Evolutionary conservation across 768 basidiomycete species (phyloP).

Genomic region (Amanita muscaria): DNA sequence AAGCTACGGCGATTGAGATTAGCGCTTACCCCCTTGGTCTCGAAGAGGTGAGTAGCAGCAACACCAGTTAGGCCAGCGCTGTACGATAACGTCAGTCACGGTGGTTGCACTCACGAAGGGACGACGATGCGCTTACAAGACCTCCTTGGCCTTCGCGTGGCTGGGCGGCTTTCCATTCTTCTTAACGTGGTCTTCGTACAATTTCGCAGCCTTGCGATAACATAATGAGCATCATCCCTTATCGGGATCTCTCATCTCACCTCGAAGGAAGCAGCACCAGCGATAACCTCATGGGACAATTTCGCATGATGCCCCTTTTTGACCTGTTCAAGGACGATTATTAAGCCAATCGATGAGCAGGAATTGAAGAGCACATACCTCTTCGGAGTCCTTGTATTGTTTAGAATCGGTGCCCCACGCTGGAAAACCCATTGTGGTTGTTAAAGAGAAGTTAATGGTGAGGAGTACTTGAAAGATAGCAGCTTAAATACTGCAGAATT

Average conservation of each 20-base stretch:
- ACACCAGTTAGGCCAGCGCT: conserved; percentile 48
- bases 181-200: conserved; percentile 46
- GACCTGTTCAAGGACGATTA: no score
- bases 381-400: no score
- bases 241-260: conserved; percentile 19
- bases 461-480: no score
- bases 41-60: conserved; percentile 43
- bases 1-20: background rate
- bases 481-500: no score
- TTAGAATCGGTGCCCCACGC: no score
- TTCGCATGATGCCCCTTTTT: conserved; percentile 54
- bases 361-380: no score
- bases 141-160: conserved; percentile 52
- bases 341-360: no score
- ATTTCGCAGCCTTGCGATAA: conserved; percentile 48
- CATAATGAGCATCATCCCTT: background rate
- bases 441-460: no score
- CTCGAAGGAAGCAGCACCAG: conserved; percentile 59
- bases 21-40: conserved; percentile 40
- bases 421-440: no score
- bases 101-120: background rate
- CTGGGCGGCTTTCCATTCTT: conserved; percentile 37
- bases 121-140: conserved; percentile 25
- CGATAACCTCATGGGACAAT: conserved; percentile 59
- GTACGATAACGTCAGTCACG: background rate